Evolutionary conservation across 2,329 filamentous ascomycete species (phyloP).

Genomic region (Proliferodiscus dingleyae): DNA sequence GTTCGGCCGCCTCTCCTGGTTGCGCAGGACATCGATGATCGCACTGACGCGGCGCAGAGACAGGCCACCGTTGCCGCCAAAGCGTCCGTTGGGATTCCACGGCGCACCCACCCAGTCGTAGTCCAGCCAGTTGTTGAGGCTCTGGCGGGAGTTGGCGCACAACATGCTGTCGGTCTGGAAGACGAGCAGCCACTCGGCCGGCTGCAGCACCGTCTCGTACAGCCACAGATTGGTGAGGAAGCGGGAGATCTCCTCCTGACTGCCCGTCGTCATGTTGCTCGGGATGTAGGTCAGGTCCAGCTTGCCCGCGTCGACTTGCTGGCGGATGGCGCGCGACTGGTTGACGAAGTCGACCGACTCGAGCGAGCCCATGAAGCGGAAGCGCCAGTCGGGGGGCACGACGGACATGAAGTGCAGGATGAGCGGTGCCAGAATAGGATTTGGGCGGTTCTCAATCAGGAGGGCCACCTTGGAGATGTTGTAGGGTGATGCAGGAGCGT

Average conservation of each 20-base stretch:
- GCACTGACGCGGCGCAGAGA: slow-evolving; percentile 48
- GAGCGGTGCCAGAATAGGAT: slow-evolving; percentile 46
- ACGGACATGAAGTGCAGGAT: slow-evolving; percentile 53
- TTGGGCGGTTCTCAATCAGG: slow-evolving; percentile 48
- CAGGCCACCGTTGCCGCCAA: slow-evolving; percentile 32
- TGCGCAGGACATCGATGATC: slow-evolving; percentile 47
- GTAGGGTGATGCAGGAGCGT: slow-evolving; percentile 13
- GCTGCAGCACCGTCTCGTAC: slow-evolving; percentile 44
- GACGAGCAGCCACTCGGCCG: slow-evolving; percentile 50
- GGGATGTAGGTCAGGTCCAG: slow-evolving; percentile 49
- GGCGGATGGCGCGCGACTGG: slow-evolving; percentile 40
- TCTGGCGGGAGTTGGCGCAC: slow-evolving; percentile 47
- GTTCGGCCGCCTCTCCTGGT: slow-evolving; percentile 40
- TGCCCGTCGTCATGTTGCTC: slow-evolving; percentile 43
- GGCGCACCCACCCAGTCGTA: slow-evolving; percentile 35
- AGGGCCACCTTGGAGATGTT: slow-evolving; percentile 41
- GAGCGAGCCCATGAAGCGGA: slow-evolving; percentile 50
- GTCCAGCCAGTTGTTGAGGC: slow-evolving; percentile 26
- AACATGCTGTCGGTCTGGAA: slow-evolving; percentile 55
- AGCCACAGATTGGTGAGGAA: slow-evolving; percentile 50
- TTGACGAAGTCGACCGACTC: slow-evolving; percentile 43
- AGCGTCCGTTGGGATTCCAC: slow-evolving; percentile 29
- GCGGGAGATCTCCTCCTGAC: slow-evolving; percentile 47
- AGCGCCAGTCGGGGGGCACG: slow-evolving; percentile 52
- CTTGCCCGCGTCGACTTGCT: slow-evolving; percentile 34